Conservation (phyloP, 2,329 filamentous ascomycete species). For the Cercospora sesami region DNA sequence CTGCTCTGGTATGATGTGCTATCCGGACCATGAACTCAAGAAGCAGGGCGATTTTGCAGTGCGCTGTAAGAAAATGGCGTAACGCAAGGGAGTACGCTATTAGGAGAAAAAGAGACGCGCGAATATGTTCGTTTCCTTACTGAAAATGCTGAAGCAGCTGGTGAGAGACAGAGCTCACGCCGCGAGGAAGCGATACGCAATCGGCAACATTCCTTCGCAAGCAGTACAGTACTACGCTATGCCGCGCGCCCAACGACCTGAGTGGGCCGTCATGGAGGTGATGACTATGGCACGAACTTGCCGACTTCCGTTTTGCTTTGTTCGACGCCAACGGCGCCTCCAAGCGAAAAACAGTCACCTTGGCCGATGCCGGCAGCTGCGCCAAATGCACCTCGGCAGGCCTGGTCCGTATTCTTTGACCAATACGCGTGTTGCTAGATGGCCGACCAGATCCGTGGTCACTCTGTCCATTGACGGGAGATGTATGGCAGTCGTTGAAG, state of each 20-base stretch:
- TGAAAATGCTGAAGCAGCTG: background rate
- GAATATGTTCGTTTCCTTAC: background rate
- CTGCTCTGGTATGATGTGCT: background rate
- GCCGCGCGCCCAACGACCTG: background rate
- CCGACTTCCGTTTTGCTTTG: slow-evolving; percentile 5
- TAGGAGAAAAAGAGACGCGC: background rate
- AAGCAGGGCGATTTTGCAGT: background rate
- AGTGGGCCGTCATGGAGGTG: background rate
- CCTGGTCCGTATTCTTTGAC: background rate
- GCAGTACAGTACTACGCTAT: background rate
- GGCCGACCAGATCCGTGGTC: background rate
- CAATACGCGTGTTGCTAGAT: background rate
- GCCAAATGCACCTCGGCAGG: background rate
- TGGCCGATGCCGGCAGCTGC: slow-evolving; percentile 16
- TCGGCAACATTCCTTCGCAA: background rate
- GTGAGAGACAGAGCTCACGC: background rate
- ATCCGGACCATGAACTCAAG: background rate
- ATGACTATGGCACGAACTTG: background rate
- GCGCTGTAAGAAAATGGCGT: background rate
- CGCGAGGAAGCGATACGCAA: background rate
- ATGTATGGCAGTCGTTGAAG: background rate
- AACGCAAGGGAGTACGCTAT: background rate
- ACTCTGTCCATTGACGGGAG: background rate
- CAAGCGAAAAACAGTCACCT: background rate
- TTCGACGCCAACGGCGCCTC: background rate